Evolutionary conservation across 1,139 yeast species (phyloP), one percentile per base, ranked within the genome.

Genomic region (Eremothecium cymbalariae): DNA sequence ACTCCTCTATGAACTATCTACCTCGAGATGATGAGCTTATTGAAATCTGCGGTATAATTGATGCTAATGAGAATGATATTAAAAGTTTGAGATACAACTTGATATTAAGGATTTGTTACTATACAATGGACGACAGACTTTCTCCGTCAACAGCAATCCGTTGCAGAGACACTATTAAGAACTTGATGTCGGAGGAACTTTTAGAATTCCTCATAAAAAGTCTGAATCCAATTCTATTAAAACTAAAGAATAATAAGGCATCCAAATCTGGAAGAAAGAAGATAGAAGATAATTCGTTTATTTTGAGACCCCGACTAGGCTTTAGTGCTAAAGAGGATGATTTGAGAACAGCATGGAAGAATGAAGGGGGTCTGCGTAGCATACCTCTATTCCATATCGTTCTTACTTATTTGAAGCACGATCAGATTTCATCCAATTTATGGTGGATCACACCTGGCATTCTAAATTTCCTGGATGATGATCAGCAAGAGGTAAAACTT

Each of bases 101-200:
- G 80, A 14, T 14, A 3, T 15, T 67, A 81, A 82, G 59, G 94
- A 83, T 72, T 77, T 66, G 55, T 81, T 85, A 31, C 93, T 82
- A 66, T 79, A 81, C 54, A 66, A 70, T 56, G 80, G 86, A 43
- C 80, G 77, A 25, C 85, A 70, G 64, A 72, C 67, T 61, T 79
- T 90, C 18, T 82, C 81, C 12, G 6, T 11, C 22, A 9, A 8
- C 34, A 15, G 32, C 13, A 14, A 19, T 8, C 4, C 17, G 18
- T 9, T 34, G 35, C 22, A 12, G 15, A 3, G 19, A 28, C 4
- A 22, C 25, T 9, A 18, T 34, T 15, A 15, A 13, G 4, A 22
- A 15, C 7, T 23, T 28, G 9, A 24, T 34, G 17, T 18, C 20
- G 7, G 18, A 22, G 4, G 32, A 32, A 5, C 17, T 28, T 4